These are phyloP conservation scores for Aphanomyces euteiches DNA, from an alignment of 352 stramenopile genomes.

Conservation along the genomic window DNA sequence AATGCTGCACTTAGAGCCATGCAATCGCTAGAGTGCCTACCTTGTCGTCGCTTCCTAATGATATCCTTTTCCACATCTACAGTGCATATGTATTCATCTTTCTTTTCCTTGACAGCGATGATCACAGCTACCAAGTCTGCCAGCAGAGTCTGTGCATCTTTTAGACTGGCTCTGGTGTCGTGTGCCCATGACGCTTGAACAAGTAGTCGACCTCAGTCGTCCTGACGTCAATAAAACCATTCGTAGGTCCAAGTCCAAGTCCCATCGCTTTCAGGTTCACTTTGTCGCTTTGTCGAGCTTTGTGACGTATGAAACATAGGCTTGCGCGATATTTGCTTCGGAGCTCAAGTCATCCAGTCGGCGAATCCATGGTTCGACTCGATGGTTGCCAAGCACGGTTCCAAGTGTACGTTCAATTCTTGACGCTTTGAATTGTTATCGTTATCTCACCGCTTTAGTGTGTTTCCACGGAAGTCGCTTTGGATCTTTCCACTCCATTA, in stretches of 20 bases:
- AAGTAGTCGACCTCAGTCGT: background rate
- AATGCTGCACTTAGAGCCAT: background rate
- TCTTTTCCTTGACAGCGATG: slow-evolving; percentile 15
- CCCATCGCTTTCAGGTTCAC: background rate
- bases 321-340: slow-evolving; percentile 2
- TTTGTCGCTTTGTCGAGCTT: no score
- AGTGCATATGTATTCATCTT: background rate
- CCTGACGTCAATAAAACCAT: no score
- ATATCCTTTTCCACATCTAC: background rate
- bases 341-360: background rate
- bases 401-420: slow-evolving; percentile 3
- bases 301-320: background rate
- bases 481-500: slow-evolving; percentile 26
- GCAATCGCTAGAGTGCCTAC: background rate
- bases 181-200: slow-evolving; percentile 4
- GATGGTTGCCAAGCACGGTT: background rate
- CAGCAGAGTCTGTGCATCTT: background rate
- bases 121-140: background rate
- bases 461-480: slow-evolving; percentile 27
- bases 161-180: slow-evolving; percentile 30
- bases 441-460: slow-evolving; percentile 6
- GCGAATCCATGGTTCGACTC: slow-evolving; percentile 23
- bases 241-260: background rate
- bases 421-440: background rate
- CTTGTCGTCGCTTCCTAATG: background rate